Conservation (phyloP, 1,139 yeast genomes). For the Yamadazyma taylorii region DNA sequence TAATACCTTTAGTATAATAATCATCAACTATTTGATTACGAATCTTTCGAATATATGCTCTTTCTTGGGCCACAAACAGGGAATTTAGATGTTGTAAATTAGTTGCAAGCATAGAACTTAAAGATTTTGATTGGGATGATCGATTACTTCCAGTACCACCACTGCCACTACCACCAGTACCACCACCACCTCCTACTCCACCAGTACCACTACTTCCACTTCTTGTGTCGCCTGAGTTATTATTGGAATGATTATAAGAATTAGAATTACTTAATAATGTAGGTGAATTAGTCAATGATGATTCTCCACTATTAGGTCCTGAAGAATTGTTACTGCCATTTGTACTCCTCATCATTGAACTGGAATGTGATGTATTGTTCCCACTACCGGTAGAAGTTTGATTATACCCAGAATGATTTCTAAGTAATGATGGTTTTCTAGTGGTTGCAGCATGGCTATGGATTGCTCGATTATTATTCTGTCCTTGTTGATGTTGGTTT, state of each 20-base stretch:
- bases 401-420: conserved; percentile 19
- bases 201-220: conserved; percentile 3
- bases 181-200: too few species aligned
- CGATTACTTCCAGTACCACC: conserved; percentile 1
- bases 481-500: conserved; percentile 6
- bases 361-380: neutral
- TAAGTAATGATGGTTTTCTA: conserved; percentile 23
- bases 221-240: too few species aligned
- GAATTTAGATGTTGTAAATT: conserved; percentile 25
- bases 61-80: conserved; percentile 64
- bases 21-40: conserved; percentile 67
- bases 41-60: conserved; percentile 64
- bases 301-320: conserved; percentile 13
- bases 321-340: conserved; percentile 10
- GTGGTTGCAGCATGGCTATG: conserved; percentile 14
- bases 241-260: neutral
- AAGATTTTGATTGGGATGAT: conserved; percentile 11
- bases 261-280: conserved; percentile 5
- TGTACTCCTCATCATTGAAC: conserved; percentile 3
- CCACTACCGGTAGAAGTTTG: conserved; percentile 2
- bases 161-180: neutral
- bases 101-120: conserved; percentile 18
- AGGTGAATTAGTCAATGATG: conserved; percentile 13
- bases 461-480: conserved; percentile 7
- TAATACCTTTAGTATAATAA: conserved; percentile 63